Conservation (phyloP, 2,329 filamentous ascomycete species). For the Aspergillus sp. region DNA sequence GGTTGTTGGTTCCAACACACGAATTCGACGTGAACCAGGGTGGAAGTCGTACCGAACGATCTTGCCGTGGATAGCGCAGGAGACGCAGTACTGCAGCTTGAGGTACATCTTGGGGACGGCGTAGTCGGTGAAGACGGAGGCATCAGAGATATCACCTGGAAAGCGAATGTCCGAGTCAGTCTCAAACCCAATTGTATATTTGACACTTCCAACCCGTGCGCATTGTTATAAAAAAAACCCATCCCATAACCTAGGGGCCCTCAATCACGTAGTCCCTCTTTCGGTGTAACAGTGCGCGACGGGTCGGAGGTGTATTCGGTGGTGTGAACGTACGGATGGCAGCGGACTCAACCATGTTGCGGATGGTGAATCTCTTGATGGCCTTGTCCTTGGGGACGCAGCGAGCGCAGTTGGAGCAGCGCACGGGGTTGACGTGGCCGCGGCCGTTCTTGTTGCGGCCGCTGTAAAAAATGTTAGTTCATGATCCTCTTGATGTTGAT, state of each 20-base stretch:
- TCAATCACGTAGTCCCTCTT: conserved; percentile 7
- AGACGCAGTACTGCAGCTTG: conserved; percentile 99
- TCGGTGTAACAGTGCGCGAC: conserved; percentile 15
- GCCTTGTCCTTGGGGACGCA: conserved; percentile 99
- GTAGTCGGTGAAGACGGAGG: conserved; percentile 99
- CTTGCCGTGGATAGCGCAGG: conserved; percentile 99
- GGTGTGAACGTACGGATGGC: conserved; percentile 82
- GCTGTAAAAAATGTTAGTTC: conserved; percentile 51
- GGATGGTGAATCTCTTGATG: conserved; percentile 99
- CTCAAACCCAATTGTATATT: conserved; percentile 3
- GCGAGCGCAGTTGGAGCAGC: conserved; percentile 83
- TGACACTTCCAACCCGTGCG: conserved; percentile 4
- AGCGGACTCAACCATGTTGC: conserved; percentile 99
- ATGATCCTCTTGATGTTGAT: background rate
- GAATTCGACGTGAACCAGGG: background rate
- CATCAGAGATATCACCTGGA: conserved; percentile 98
- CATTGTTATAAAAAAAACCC: background rate
- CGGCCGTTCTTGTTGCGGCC: conserved; percentile 99
- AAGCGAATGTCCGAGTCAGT: conserved; percentile 18
- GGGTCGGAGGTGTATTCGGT: conserved; percentile 11
- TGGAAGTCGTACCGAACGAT: conserved; percentile 86
- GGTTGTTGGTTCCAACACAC: background rate
- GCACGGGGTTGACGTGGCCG: conserved; percentile 99
- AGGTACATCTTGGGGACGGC: conserved; percentile 99
- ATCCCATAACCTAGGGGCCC: conserved; percentile 1